phyloP scores from a whole-genome alignment of 2,329 filamentous ascomycete genomes.

The Calonectria hongkongensis region DNA sequence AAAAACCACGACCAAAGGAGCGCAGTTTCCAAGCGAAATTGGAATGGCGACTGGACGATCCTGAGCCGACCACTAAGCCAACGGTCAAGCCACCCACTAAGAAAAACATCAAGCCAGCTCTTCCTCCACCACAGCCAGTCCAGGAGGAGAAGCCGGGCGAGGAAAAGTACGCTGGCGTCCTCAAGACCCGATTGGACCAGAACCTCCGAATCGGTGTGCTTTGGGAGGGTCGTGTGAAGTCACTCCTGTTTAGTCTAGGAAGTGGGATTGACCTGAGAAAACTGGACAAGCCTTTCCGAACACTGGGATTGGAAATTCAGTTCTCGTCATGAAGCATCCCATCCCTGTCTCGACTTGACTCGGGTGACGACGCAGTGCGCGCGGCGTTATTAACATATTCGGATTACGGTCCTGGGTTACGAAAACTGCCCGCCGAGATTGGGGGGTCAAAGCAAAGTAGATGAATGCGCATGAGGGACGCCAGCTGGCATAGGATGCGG shows the following conservation, averaged over 20 bases:
- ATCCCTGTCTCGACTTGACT: slow-evolving; percentile 21
- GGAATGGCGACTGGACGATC: slow-evolving; percentile 67
- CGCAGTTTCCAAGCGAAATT: slow-evolving; percentile 74
- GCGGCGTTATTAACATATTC: slow-evolving; percentile 17
- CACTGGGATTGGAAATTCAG: slow-evolving; percentile 85
- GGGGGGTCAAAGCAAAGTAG: slow-evolving; percentile 8
- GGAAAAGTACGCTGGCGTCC: slow-evolving; percentile 86
- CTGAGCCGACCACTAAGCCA: slow-evolving; percentile 56
- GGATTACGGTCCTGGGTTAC: slow-evolving; percentile 30
- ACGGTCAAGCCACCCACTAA: slow-evolving; percentile 46
- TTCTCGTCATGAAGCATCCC: slow-evolving; percentile 80
- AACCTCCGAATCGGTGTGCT: slow-evolving; percentile 89
- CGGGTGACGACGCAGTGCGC: slow-evolving; percentile 27
- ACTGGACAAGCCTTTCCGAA: slow-evolving; percentile 85
- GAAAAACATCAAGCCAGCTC: slow-evolving; percentile 45
- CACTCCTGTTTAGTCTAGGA: slow-evolving; percentile 92
- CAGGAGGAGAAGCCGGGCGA: slow-evolving; percentile 61
- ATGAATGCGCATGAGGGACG: slow-evolving; percentile 34
- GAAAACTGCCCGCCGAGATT: slow-evolving; percentile 18
- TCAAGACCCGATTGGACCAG: slow-evolving; percentile 94
- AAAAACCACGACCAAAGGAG: slow-evolving; percentile 53
- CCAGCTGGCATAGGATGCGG: slow-evolving; percentile 30
- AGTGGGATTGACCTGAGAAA: slow-evolving; percentile 88
- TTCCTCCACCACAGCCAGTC: slow-evolving; percentile 41
- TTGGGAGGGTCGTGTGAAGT: slow-evolving; percentile 96